Conservation (phyloP, 208 protist species). For the Leishmania gerbilli region DNA sequence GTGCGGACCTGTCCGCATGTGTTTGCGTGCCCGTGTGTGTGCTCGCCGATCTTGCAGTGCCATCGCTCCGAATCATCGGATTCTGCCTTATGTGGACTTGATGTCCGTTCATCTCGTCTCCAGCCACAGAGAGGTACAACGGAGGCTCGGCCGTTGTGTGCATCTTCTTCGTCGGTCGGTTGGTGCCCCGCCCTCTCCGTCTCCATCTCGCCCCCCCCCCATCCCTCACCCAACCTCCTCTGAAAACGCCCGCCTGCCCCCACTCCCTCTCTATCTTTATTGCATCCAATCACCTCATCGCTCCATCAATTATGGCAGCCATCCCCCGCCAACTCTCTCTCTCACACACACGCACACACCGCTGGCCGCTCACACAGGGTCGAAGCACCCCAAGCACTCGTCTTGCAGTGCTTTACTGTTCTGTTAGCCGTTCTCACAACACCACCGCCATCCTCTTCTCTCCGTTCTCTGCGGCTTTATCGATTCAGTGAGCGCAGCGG, state of each 20-base stretch:
- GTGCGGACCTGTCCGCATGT: background rate
- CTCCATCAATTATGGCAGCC: background rate
- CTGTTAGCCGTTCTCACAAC: background rate
- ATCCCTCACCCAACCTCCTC: background rate
- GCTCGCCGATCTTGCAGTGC: background rate
- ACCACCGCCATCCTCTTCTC: background rate
- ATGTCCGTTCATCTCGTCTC: background rate
- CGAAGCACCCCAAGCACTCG: background rate
- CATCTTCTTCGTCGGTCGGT: background rate
- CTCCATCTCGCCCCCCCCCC: background rate
- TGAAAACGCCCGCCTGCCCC: background rate
- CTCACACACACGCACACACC: background rate
- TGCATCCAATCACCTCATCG: background rate
- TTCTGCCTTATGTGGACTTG: background rate
- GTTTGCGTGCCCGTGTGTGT: background rate
- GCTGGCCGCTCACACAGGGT: too few relatives aligned
- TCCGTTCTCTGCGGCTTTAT: background rate
- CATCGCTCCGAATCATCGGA: background rate
- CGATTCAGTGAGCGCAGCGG: background rate
- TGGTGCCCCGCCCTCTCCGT: background rate
- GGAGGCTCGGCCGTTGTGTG: background rate
- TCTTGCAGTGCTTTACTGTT: background rate
- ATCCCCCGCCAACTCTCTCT: background rate
- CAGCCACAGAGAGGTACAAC: background rate
- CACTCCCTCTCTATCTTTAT: background rate